phyloP scores from a whole-genome alignment of 192 early-diverging fungal genomes.

The Rhizophagus sp. region DNA sequence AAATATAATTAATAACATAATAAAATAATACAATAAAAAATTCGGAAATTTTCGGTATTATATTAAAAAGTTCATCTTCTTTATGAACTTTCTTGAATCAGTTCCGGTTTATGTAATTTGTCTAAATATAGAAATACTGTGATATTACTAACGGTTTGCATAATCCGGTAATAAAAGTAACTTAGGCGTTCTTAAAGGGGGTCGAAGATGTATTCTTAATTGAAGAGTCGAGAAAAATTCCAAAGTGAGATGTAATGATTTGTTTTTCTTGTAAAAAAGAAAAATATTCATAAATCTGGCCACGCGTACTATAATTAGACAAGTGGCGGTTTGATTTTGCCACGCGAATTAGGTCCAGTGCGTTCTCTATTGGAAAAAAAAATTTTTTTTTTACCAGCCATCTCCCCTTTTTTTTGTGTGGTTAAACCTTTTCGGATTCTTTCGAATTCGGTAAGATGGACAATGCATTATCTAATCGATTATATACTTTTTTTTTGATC shows the following conservation, averaged over 20 bases:
- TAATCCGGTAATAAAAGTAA: neutral
- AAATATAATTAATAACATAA: neutral
- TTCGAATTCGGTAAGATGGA: neutral
- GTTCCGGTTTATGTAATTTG: neutral
- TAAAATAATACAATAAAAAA: too few species aligned
- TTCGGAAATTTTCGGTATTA: neutral
- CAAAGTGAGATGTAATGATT: neutral
- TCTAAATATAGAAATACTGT: neutral
- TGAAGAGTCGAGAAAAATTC: neutral
- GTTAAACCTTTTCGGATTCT: too few species aligned
- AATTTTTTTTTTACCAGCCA: too few species aligned
- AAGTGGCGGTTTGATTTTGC: neutral
- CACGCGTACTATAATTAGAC: neutral
- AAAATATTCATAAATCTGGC: neutral
- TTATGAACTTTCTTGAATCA: neutral
- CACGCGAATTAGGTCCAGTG: neutral
- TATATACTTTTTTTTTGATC: neutral
- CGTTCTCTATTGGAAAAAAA: too few species aligned
- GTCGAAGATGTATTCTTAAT: too few species aligned
- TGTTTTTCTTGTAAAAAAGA: neutral
- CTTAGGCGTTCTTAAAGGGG: neutral
- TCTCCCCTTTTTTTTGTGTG: neutral
- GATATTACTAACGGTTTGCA: neutral
- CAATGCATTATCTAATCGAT: neutral
- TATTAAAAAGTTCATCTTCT: neutral